phyloP scores from a whole-genome alignment of 139 green algal genomes.

The Bryopsis sp. region DNA sequence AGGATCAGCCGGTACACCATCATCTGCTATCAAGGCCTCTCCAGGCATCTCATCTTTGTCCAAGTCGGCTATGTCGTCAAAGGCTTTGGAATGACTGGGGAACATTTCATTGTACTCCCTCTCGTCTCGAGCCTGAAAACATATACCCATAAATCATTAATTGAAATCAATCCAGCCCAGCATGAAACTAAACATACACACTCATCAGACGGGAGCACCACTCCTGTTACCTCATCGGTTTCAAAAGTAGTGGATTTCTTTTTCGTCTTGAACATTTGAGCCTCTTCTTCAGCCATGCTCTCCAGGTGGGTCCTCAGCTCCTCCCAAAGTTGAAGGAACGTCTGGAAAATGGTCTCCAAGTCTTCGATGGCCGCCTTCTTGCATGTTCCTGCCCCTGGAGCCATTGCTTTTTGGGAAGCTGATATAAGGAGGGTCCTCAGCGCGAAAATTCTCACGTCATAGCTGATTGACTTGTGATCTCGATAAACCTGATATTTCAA shows the following conservation, averaged over 20 bases:
- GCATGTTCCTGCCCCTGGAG: no score
- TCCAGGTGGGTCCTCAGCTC: conserved; percentile 48
- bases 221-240: conserved; percentile 49
- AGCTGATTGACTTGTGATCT: no score
- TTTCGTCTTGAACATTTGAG: conserved; percentile 73
- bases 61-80: conserved; percentile 53
- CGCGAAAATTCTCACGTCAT: no score
- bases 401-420: no score
- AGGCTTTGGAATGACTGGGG: conserved; percentile 55
- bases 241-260: conserved; percentile 28
- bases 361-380: no score
- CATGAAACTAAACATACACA: no score
- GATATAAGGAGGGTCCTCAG: no score
- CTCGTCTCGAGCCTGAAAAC: conserved; percentile 38
- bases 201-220: no score
- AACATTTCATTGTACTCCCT: conserved; percentile 56
- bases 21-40: not conserved
- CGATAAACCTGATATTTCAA: no score
- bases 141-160: not conserved
- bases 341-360: no score
- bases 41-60: conserved; percentile 27
- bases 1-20: conserved; percentile 1
- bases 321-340: no score
- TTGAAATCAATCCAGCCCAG: no score
- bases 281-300: conserved; percentile 48